Evolutionary conservation across 1,139 yeast species (phyloP), one percentile per base, ranked within the genome.

Genomic region (Debaryomyces psychrophilus): DNA sequence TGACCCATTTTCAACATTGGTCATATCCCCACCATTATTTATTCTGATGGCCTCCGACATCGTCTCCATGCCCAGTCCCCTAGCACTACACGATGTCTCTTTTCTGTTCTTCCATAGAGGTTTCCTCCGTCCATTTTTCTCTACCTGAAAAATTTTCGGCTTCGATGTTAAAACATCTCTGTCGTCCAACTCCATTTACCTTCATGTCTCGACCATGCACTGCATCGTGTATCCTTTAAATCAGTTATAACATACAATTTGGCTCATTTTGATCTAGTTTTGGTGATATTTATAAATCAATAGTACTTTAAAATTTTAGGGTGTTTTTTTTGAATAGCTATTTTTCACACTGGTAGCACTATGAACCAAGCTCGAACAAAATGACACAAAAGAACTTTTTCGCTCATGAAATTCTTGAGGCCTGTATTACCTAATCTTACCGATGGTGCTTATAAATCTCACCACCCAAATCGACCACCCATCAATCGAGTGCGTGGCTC

Each of bases 201-300:
- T 33, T 18, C 35, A 33, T 20, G 22, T 17, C n/a, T 8, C 15
- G 15, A 12, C 11, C 37, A 40, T 14, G 20, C 37, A 31, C 25
- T 31, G 14, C 15, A 31, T 20, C 23, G 12, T 23, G 33, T 18
- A 31, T 40, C 18, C 11, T 31, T 31, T 17, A 14, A 18, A 15
- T 40, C 29, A 17, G 18, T 25, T 41, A 25, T 25, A 50, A 65
- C 69, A 64, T 65, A 65, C 69, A 55, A 56, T 56, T 64, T 58
- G 65, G 64, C 67, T 65, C 70, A 65, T 65, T 62, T 64, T 59
- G 61, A 57, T 62, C 59, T 60, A 59, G 53, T 56, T 54, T 60
- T 52, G 62, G 61, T 61, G 62, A 54, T 59, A 54, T 44, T 50
- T 50, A 48, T 48, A 51, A 44, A 45, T 43, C 40, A 46, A 34